Evolutionary conservation across 805 yeast species (phyloP), one percentile per base, ranked within the genome.

Genomic region (Candida methanosorbosa): DNA sequence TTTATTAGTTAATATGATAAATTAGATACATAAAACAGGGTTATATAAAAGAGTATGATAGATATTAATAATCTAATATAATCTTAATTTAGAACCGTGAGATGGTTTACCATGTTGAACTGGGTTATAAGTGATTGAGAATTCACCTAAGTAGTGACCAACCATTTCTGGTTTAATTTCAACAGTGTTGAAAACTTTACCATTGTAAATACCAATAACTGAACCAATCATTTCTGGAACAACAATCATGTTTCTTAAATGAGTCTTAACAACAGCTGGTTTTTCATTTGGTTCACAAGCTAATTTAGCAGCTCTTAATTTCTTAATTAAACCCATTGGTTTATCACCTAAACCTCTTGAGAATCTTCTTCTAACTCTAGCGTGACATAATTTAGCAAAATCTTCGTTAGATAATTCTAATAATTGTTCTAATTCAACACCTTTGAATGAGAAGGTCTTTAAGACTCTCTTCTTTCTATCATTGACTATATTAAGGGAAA

Each of bases 161-260:
- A 90, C 88, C 98, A 92, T 92, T 78, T 92, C 99, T 63, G 98
- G 96, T 71, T 76, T 87, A 73, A 92, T 75, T 72, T 92, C 99
- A 69, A 92, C 96, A 60, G 81, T 83, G 94, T 90, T 90, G 94
- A 92, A 92, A 58, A 76, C 85, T 78, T 92, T 92, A 76, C 99
- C 99, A 81, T 92, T 92, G 95, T 92, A 92, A 59, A 92, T 83
- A 75, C 97, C 97, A 57, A 92, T 80, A 54, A 90, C 94, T 46
- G 97, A 86, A 67, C 98, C 98, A 61, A 92, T 87, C 98, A 92
- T 92, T 80, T 92, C 99, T 73, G 99, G 99, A 54, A 92, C 92
- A 63, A 92, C 67, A 67, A 92, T 70, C 95, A 88, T 86, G 83
- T 88, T 88, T 82, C 98, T 90, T 69, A 92, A 84, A 75, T 92